phyloP scores from a whole-genome alignment of 2,329 filamentous ascomycete genomes.

The Fusarium napiforme region DNA sequence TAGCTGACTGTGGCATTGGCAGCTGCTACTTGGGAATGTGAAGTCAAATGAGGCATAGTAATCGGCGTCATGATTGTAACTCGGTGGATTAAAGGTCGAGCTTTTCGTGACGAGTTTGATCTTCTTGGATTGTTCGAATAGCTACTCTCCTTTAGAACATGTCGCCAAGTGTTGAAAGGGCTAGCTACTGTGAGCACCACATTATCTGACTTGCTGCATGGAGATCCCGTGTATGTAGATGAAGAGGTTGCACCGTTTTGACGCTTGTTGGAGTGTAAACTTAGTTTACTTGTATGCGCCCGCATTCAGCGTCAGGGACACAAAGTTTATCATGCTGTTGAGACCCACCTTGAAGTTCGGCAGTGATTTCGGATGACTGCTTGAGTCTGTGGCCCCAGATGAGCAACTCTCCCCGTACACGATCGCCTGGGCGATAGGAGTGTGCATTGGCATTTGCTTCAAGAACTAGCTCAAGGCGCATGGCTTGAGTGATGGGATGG shows the following conservation, averaged over 20 bases:
- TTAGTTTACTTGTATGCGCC: background rate
- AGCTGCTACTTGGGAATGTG: background rate
- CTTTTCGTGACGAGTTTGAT: background rate
- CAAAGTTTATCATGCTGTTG: background rate
- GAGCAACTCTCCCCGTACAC: background rate
- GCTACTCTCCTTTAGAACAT: background rate
- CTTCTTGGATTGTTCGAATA: background rate
- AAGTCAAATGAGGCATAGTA: background rate
- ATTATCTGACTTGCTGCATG: background rate
- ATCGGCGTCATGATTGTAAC: background rate
- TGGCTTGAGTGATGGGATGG: background rate
- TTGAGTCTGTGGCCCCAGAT: background rate
- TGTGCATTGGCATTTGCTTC: background rate
- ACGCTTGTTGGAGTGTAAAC: background rate
- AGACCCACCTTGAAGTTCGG: background rate
- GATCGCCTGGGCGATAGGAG: background rate
- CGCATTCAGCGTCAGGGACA: background rate
- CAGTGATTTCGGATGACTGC: background rate
- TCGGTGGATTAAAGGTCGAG: accelerated
- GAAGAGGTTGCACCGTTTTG: background rate
- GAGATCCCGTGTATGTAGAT: accelerated
- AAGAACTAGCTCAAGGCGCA: background rate
- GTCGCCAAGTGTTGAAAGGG: accelerated
- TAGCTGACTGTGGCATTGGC: background rate
- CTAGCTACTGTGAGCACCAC: background rate